Percentiles rank a stretch among this genome's conserved stretches.
Evolutionary conservation across 805 yeast genomes (phyloP).

Genomic region (Maudiozyma pseudohumilis): DNA sequence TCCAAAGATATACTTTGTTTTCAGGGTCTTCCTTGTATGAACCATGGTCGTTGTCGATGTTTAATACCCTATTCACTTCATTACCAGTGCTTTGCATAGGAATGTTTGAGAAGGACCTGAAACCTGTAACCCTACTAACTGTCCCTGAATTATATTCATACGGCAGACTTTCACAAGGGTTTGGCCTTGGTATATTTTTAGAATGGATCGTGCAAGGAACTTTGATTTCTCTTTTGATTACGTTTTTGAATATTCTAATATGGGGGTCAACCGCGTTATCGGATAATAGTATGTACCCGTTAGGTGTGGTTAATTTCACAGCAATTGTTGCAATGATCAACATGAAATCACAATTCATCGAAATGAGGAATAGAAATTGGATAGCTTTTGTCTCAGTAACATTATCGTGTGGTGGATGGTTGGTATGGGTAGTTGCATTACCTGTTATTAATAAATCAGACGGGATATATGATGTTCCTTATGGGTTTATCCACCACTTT

Average conservation of each 20-base stretch:
- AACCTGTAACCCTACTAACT: slow-evolving; percentile 79
- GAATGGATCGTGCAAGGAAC: slow-evolving; percentile 76
- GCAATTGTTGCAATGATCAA: slow-evolving; percentile 65
- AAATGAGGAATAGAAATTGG: slow-evolving; percentile 67
- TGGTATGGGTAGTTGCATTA: slow-evolving; percentile 70
- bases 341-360: slow-evolving; percentile 69
- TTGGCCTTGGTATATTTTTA: slow-evolving; percentile 59
- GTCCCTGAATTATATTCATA: slow-evolving; percentile 80
- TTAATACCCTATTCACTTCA: slow-evolving; percentile 90
- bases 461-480: slow-evolving; percentile 55
- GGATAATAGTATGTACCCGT: slow-evolving; percentile 73
- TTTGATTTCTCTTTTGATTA: slow-evolving; percentile 56
- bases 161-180: slow-evolving; percentile 67
- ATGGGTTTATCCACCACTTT: slow-evolving; percentile 60
- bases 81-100: slow-evolving; percentile 87
- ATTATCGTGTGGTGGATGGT: slow-evolving; percentile 77
- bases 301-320: slow-evolving; percentile 69
- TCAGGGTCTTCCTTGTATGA: slow-evolving; percentile 92
- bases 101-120: slow-evolving; percentile 86
- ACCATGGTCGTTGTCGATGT: slow-evolving; percentile 95
- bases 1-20: slow-evolving; percentile 76
- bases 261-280: slow-evolving; percentile 62
- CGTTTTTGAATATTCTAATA: slow-evolving; percentile 53
- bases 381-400: slow-evolving; percentile 54
- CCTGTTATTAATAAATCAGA: slow-evolving; percentile 53